Evolutionary conservation across 164 flowering plant species (phyloP).

Genomic region (Tetrastigma voinierianum): DNA sequence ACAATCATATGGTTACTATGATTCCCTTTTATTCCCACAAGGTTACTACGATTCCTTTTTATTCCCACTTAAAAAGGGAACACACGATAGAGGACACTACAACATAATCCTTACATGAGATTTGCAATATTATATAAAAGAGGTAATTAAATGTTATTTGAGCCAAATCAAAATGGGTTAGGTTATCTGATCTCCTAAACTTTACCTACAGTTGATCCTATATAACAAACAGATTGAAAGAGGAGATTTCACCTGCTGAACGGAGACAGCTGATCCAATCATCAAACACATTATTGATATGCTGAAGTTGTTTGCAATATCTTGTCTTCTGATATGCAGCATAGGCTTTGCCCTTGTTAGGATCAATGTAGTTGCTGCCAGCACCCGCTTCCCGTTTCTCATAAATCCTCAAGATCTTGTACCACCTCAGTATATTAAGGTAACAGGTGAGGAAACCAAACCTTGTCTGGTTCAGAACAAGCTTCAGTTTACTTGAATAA

Average conservation of each 20-base stretch:
- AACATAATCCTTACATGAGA: neutral
- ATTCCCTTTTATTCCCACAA: too few relatives aligned
- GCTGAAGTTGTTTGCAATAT: constrained; percentile 19
- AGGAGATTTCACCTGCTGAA: constrained; percentile 2
- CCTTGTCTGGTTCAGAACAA: neutral
- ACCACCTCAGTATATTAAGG: constrained; percentile 23
- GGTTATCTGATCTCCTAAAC: constrained; percentile 11
- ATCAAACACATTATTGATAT: neutral
- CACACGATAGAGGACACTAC: too few relatives aligned
- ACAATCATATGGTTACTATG: constrained; percentile 2
- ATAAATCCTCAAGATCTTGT: constrained; percentile 13
- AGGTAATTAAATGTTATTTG: neutral
- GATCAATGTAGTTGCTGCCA: constrained; percentile 20
- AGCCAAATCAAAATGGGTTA: constrained; percentile 8
- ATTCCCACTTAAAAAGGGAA: too few relatives aligned
- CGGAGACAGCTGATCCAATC: neutral
- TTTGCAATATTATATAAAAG: neutral
- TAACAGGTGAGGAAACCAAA: constrained; percentile 30
- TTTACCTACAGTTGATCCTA: neutral
- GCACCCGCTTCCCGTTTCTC: constrained; percentile 16
- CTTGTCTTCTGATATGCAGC: constrained; percentile 17
- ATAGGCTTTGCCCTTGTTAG: constrained; percentile 1
- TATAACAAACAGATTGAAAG: constrained; percentile 5
- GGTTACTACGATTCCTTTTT: too few relatives aligned
- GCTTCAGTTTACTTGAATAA: neutral